Base-by-base conservation (phyloP, 176 grass and related monocot species). In the Avena eriantha region DNA sequence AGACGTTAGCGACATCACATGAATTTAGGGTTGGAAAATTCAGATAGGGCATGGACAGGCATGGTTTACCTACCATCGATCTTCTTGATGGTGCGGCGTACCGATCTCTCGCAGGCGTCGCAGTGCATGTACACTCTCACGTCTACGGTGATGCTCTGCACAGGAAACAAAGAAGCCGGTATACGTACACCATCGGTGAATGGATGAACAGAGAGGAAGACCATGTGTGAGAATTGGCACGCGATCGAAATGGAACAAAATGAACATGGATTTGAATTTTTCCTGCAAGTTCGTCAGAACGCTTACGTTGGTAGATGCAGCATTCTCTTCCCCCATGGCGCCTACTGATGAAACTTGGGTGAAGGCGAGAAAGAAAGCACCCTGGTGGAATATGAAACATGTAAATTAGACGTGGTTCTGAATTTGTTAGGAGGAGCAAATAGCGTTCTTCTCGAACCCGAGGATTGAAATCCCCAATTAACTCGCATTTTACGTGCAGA, bases 121-220 rank as follows among this genome's bases (percentile, higher is more conserved):
- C 91, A 92, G 5, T 92, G 84, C 91, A 87, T 89, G 80, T 87
- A 84, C 0, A 92, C 58, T 36, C 46, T 89, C 67, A 89, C 36
- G 26, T 89, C 80, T 29, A 79, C 2, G 0, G 70, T 85, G 63
- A 85, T 39, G 82, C 43, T 85, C 90, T 88, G 86, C 18, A 39
- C 3, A 31, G 21, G 24, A 9, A 60, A 54, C 29, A 12, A 23
- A 8, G 4, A 3, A 23, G 19, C 8, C 73, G 14, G 16, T 8
- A 45, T 36, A 11, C 45, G 45, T 47, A 7, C 22, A 2, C 10
- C 17, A 12, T 1, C 10, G 16, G n/a, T 72, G 64, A 29, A 2
- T 58, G 73, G 31, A 76, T 26, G 8, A 41, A 41, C 8, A 17
- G 21, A 4, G 45, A 6, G 1, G 45, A 45, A 21, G 70, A 73